These are phyloP conservation scores for Trichoderma sp. DNA, from an alignment of 2,329 filamentous ascomycete species.

Conservation along the genomic window DNA sequence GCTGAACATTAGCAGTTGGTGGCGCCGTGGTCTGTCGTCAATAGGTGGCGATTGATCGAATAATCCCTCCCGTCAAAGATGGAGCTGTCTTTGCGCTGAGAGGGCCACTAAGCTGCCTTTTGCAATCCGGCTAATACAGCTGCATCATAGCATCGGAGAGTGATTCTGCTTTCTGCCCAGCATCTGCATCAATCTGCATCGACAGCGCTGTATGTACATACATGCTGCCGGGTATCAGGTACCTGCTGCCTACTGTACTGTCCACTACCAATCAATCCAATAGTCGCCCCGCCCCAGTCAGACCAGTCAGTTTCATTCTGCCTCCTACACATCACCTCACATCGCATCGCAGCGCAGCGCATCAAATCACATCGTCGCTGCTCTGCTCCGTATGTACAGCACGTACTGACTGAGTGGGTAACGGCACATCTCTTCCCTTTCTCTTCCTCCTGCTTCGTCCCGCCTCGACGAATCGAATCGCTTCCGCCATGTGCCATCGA, in stretches of 20 bases:
- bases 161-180: neutral
- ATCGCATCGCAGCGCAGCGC: neutral
- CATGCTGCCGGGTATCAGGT: neutral
- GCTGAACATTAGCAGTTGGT: neutral
- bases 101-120: neutral
- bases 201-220: neutral
- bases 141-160: neutral
- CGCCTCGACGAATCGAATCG: constrained; percentile 12
- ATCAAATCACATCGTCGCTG: neutral
- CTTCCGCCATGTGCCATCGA: constrained; percentile 12
- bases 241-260: neutral
- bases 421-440: neutral
- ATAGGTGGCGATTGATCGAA: too few relatives aligned
- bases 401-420: neutral
- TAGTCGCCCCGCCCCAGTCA: neutral
- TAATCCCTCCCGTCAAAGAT: neutral
- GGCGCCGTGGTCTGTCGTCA: neutral
- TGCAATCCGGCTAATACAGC: neutral
- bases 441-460: neutral
- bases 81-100: neutral
- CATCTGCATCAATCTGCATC: neutral
- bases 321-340: neutral
- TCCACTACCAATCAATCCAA: neutral
- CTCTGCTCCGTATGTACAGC: neutral
- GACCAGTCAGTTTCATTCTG: neutral